phyloP scores from a whole-genome alignment of 805 yeast genomes.

The Saccharomyces jurei region DNA sequence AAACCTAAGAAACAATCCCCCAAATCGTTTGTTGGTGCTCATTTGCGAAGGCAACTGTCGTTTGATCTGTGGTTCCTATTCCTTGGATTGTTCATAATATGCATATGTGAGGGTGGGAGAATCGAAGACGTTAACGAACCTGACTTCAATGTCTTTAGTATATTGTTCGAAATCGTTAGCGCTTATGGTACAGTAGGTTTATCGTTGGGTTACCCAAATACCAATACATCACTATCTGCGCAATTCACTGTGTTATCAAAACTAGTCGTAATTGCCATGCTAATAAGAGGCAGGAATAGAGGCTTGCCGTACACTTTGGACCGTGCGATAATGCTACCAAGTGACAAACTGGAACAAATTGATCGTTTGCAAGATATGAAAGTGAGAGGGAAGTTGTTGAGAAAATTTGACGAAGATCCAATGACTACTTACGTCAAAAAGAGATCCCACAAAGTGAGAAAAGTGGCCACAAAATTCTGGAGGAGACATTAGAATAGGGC shows the following conservation, averaged over 20 bases:
- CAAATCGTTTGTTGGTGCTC: slow-evolving; percentile 67
- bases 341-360: slow-evolving; percentile 50
- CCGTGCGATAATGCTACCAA: slow-evolving; percentile 83
- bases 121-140: slow-evolving; percentile 38
- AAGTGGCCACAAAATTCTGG: not conserved
- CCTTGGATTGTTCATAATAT: slow-evolving; percentile 74
- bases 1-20: slow-evolving; percentile 29
- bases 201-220: slow-evolving; percentile 70
- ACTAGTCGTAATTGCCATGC: slow-evolving; percentile 75
- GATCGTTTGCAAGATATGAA: slow-evolving; percentile 46
- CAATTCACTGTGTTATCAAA: slow-evolving; percentile 69
- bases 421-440: slow-evolving; percentile 20
- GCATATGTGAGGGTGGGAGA: slow-evolving; percentile 74
- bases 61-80: slow-evolving; percentile 94
- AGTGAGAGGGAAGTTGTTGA: slow-evolving; percentile 1
- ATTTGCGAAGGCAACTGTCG: slow-evolving; percentile 81
- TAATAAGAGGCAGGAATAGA: slow-evolving; percentile 93
- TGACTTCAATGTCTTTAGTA: slow-evolving; percentile 56
- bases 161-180: slow-evolving; percentile 80
- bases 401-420: slow-evolving; percentile 14
- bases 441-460: slow-evolving; percentile 5
- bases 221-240: slow-evolving; percentile 63
- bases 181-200: slow-evolving; percentile 97
- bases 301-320: slow-evolving; percentile 90
- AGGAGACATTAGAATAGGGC: not conserved